phyloP scores from a whole-genome alignment of 208 protist genomes.

The Balamuthia mandrillaris region DNA sequence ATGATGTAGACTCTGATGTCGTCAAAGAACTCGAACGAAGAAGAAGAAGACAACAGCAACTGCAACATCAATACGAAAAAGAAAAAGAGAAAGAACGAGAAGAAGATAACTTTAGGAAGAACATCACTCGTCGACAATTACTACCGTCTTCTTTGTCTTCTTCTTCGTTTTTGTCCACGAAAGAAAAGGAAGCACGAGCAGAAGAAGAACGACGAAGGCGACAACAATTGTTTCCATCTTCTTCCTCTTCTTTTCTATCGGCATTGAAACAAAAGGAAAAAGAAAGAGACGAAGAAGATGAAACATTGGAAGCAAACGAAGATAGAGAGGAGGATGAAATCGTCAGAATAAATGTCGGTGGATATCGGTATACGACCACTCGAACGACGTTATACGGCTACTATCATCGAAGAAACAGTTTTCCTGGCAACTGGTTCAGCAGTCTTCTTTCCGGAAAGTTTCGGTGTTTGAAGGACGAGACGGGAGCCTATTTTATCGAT shows the following conservation, averaged over 20 bases:
- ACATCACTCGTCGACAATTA: too few relatives aligned
- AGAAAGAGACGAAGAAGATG: not conserved
- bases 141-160: too few relatives aligned
- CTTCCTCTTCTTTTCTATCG: too few relatives aligned
- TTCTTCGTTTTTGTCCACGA: too few relatives aligned
- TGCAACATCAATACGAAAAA: not conserved
- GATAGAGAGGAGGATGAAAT: constrained; percentile 38
- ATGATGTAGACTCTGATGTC: not conserved
- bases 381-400: not conserved
- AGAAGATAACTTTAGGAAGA: not conserved
- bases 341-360: not conserved
- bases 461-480: not conserved
- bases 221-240: too few relatives aligned
- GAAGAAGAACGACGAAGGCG: too few relatives aligned
- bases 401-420: not conserved
- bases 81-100: not conserved
- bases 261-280: constrained; percentile 2
- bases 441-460: not conserved
- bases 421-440: not conserved
- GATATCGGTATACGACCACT: constrained; percentile 25
- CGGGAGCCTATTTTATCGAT: constrained; percentile 40
- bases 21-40: too few relatives aligned
- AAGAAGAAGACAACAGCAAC: not conserved
- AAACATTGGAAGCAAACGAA: too few relatives aligned
- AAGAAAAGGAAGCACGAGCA: too few relatives aligned